Evolutionary conservation across 2,329 filamentous ascomycete species (phyloP).

Genomic region (Trichoderma afroharzianum): DNA sequence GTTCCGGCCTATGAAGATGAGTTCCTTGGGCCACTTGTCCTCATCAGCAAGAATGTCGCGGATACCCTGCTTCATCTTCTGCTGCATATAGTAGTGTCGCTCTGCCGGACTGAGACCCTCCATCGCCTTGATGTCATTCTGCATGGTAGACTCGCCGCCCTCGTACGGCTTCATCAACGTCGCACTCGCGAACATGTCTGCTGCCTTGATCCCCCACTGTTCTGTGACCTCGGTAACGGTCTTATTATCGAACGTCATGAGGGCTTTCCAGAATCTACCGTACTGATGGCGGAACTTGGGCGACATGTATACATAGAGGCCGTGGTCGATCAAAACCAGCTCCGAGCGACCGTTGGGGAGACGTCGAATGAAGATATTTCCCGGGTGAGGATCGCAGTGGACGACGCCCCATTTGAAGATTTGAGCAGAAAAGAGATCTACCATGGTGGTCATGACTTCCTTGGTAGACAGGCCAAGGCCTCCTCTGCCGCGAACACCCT

Average conservation of each 20-base stretch:
- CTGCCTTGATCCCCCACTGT: conserved; percentile 82
- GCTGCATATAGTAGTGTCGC: conserved; percentile 86
- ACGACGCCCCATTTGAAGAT: conserved; percentile 97
- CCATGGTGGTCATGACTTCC: conserved; percentile 93
- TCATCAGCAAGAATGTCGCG: conserved; percentile 75
- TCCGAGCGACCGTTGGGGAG: conserved; percentile 78
- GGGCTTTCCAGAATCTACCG: conserved; percentile 84
- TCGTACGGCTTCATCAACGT: conserved; percentile 89
- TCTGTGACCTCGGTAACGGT: conserved; percentile 69
- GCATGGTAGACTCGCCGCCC: conserved; percentile 70
- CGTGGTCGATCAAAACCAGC: conserved; percentile 94
- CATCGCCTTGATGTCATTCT: conserved; percentile 57
- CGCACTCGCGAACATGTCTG: conserved; percentile 87
- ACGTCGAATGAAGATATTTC: conserved; percentile 93
- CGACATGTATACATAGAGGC: conserved; percentile 89
- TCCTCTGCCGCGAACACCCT: conserved; percentile 65
- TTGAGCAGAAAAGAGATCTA: conserved; percentile 93
- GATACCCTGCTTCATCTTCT: conserved; percentile 68
- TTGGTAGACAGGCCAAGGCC: conserved; percentile 79
- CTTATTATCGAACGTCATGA: conserved; percentile 89
- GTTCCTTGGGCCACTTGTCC: conserved; percentile 82
- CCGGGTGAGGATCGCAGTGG: conserved; percentile 95
- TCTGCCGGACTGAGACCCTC: conserved; percentile 59
- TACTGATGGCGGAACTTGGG: conserved; percentile 83
- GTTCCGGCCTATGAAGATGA: conserved; percentile 89